Evolutionary conservation across 192 early-diverging fungal genomes (phyloP).

Genomic region (Entophlyctis helioformis): DNA sequence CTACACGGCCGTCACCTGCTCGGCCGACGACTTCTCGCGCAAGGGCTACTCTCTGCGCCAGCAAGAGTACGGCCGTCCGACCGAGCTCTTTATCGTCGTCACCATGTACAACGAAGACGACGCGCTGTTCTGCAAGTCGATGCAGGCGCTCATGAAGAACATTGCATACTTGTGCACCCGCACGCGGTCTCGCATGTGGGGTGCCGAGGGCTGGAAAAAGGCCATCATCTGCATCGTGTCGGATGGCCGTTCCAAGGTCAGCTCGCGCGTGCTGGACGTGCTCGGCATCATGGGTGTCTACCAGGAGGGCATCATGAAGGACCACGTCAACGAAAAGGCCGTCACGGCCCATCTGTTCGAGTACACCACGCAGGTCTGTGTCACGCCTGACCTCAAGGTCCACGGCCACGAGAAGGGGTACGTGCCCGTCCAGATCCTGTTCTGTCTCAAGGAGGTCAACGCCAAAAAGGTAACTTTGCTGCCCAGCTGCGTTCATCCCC

Average conservation of each 20-base stretch:
- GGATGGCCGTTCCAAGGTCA: constrained; percentile 75
- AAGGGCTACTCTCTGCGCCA: constrained; percentile 60
- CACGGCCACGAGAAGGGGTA: constrained; percentile 52
- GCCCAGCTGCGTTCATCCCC: background rate
- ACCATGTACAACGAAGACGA: constrained; percentile 90
- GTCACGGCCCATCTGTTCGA: constrained; percentile 82
- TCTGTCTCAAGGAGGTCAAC: constrained; percentile 90
- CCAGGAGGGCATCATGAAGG: constrained; percentile 38
- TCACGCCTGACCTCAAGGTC: constrained; percentile 55
- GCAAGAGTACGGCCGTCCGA: constrained; percentile 56
- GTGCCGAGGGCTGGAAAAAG: constrained; percentile 78
- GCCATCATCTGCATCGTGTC: constrained; percentile 87
- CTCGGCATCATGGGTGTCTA: constrained; percentile 69
- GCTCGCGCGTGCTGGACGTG: constrained; percentile 63
- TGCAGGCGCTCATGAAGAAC: constrained; percentile 81
- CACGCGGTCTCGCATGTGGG: constrained; percentile 68
- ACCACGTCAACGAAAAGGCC: constrained; percentile 53
- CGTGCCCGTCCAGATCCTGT: constrained; percentile 80
- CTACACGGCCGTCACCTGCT: constrained; percentile 85
- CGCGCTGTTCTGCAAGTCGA: constrained; percentile 77
- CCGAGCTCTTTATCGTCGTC: constrained; percentile 85
- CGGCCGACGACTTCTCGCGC: constrained; percentile 63
- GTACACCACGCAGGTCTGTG: constrained; percentile 68
- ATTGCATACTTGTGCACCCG: constrained; percentile 78
- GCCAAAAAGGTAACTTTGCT: constrained; percentile 44